A percentile compares a stretch with the other conserved stretches of the same genome.
phyloP scores from a whole-genome alignment of 352 stramenopile genomes.

The Globisporangium paroecandrum region DNA sequence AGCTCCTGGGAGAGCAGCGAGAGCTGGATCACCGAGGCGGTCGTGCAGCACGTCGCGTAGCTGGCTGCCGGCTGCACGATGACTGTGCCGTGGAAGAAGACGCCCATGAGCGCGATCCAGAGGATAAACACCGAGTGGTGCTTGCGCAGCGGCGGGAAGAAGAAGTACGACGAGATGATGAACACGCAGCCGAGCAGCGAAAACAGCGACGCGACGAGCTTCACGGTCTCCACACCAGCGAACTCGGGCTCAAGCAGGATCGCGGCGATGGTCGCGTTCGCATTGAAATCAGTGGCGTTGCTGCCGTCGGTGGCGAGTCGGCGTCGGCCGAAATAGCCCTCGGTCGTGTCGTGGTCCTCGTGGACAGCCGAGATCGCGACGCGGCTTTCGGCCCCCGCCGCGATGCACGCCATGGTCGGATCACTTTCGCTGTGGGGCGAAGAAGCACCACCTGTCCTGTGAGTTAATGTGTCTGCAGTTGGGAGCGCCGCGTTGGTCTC shows the following conservation, averaged over 20 bases:
- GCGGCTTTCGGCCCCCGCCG: neutral
- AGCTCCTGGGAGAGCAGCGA: constrained; percentile 75
- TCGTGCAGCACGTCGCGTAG: constrained; percentile 63
- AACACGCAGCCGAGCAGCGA: constrained; percentile 76
- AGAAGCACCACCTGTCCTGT: neutral
- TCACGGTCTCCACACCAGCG: constrained; percentile 43
- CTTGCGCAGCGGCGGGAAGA: constrained; percentile 79
- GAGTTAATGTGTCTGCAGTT: neutral
- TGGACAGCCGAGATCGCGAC: constrained; percentile 17
- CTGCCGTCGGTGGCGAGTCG: constrained; percentile 7
- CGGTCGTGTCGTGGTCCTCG: constrained; percentile 25
- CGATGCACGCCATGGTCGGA: constrained; percentile 20
- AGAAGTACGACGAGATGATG: constrained; percentile 73
- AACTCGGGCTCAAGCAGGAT: constrained; percentile 53
- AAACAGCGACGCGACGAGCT: constrained; percentile 55
- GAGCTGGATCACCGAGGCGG: constrained; percentile 61
- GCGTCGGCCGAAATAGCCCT: constrained; percentile 28
- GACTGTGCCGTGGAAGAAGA: constrained; percentile 76
- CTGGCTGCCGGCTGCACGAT: constrained; percentile 40
- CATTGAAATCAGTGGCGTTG: neutral
- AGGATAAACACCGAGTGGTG: constrained; percentile 76
- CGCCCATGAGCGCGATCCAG: constrained; percentile 78
- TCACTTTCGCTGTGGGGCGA: constrained; percentile 2
- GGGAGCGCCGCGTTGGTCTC: neutral
- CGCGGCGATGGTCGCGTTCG: neutral